Evolutionary conservation across 768 basidiomycete genomes (phyloP).

Genomic region (Leccinum disarticulatum): DNA sequence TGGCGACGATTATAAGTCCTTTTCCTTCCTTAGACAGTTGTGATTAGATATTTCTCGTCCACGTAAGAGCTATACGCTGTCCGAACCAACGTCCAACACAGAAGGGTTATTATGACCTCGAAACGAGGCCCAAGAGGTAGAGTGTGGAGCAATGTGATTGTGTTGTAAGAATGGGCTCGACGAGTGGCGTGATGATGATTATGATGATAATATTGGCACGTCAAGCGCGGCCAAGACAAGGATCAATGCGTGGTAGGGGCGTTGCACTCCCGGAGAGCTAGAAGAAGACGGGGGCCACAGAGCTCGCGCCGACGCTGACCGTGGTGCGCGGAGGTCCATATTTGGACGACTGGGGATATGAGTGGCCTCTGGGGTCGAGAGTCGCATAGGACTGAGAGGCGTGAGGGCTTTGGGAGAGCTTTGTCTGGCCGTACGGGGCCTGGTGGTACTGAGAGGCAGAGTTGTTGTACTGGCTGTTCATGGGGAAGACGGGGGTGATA

Average conservation of each 20-base stretch:
- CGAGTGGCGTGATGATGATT: neutral
- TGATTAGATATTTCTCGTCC: slow-evolving; percentile 19
- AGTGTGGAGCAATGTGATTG: slow-evolving; percentile 1
- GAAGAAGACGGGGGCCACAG: slow-evolving; percentile 60
- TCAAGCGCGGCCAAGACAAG: slow-evolving; percentile 1
- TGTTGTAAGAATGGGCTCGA: neutral
- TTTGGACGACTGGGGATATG: slow-evolving; percentile 27
- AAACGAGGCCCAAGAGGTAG: slow-evolving; percentile 3
- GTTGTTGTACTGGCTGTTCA: slow-evolving; percentile 29
- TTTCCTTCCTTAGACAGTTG: slow-evolving; percentile 19
- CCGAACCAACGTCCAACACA: slow-evolving; percentile 5
- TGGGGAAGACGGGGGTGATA: slow-evolving; percentile 11
- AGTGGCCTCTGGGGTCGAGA: slow-evolving; percentile 19
- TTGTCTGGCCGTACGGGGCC: slow-evolving; percentile 19
- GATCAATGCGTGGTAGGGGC: neutral
- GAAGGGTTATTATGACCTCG: slow-evolving; percentile 9
- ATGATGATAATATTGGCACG: slow-evolving; percentile 1
- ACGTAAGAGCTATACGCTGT: slow-evolving; percentile 1
- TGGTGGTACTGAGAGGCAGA: slow-evolving; percentile 16
- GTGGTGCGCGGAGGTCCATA: slow-evolving; percentile 30
- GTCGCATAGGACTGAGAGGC: slow-evolving; percentile 22
- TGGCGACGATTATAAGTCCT: slow-evolving; percentile 13
- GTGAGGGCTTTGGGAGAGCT: slow-evolving; percentile 16
- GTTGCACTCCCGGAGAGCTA: slow-evolving; percentile 28
- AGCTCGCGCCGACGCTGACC: slow-evolving; percentile 50